Base-by-base conservation (phyloP, 2,329 filamentous ascomycete species). In the Dactylella cylindrospora region DNA sequence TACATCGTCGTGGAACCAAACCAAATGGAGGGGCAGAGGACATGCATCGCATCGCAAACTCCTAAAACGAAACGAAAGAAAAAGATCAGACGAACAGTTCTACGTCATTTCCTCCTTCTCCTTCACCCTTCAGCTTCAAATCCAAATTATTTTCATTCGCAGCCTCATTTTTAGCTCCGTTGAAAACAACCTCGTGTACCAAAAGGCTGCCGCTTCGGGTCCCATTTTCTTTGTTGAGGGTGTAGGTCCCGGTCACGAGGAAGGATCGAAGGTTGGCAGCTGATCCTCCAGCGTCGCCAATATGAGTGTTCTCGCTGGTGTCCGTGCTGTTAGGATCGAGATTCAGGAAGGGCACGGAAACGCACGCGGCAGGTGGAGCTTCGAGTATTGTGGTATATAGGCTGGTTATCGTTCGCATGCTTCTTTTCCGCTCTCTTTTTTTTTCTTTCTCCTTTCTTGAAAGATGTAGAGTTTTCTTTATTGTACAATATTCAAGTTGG, bases 241-340 rank as follows among this genome's bases (percentile, higher is more conserved):
- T 64, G 59, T 64, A 64, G 12, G 59, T 64, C 22, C 59, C 59
- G 43, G 52, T 64, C 51, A 64, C 51, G 59, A 64, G 50, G 51
- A 64, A 44, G 39, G 31, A 29, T 43, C 49, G 44, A 31, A 25
- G 25, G 19, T 31, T 29, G 44, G 36, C 49, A 54, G 49, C 57
- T 54, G 49, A 50, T 53, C 49, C 49, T 54, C 49, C 57, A 47
- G 29, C 33, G 31, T 23, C 22, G 15, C 26, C 2, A 19, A 19
- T 28, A 29, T 17, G 13, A 43, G 8, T n/a, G 41, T 22, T 45
- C 32, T 13, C 23, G 23, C 15, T n/a, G 10, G 32, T 38, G 32
- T 41, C 32, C 22, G 5, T 17, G 26, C 32, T 17, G 44, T 31
- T 40, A 31, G 26, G 36, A 36, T 33, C 9, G n/a, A 3, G 13